Percentiles rank a stretch among this genome's conserved stretches.
These are phyloP conservation scores for Astrothelium subdiscretum DNA, from an alignment of 495 filamentous ascomycete genomes.

Conservation along the genomic window DNA sequence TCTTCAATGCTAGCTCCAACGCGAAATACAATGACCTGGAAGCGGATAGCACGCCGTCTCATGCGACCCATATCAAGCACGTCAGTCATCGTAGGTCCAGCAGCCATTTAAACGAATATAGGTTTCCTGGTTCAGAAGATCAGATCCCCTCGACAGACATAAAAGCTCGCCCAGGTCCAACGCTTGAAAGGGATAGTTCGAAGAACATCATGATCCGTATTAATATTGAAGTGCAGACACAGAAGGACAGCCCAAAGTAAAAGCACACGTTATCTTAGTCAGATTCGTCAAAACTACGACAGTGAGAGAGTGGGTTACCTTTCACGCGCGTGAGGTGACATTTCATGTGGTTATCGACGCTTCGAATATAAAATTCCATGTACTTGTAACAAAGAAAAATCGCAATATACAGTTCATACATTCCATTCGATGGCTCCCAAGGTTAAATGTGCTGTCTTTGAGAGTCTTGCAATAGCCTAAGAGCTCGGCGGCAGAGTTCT, in stretches of 20 bases:
- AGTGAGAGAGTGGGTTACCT: neutral
- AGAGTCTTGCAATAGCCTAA: neutral
- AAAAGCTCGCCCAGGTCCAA: neutral
- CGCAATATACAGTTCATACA: neutral
- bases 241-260: neutral
- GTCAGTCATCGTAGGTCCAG: neutral
- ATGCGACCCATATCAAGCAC: neutral
- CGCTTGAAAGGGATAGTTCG: neutral
- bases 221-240: constrained; percentile 2
- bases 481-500: neutral
- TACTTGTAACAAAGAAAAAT: neutral
- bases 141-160: neutral
- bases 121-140: neutral
- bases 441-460: neutral
- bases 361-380: neutral
- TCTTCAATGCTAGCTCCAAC: neutral
- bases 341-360: neutral
- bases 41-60: neutral
- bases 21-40: neutral
- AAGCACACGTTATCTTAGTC: neutral
- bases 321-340: neutral
- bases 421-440: neutral
- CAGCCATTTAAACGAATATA: neutral
- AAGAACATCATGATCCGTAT: neutral
- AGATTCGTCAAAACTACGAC: neutral